Evolutionary conservation across 1,139 yeast genomes (phyloP).

Genomic region (Suhomyces coccinellae): DNA sequence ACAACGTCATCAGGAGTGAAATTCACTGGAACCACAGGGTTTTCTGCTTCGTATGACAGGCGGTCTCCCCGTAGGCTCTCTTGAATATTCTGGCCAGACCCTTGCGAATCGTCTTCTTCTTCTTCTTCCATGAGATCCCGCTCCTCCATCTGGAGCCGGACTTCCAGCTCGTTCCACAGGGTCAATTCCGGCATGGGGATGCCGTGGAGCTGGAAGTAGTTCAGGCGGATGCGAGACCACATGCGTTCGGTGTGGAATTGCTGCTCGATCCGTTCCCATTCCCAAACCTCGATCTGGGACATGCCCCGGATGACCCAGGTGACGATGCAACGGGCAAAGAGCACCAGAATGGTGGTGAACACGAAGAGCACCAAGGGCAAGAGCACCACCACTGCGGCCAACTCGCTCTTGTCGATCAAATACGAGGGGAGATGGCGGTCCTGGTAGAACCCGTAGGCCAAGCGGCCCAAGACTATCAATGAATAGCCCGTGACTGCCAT

Average conservation of each 20-base stretch:
- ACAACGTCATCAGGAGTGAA: slow-evolving; percentile 58
- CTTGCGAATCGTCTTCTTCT: no score
- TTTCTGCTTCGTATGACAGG: background rate
- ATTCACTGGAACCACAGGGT: slow-evolving; percentile 20
- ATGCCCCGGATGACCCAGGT: slow-evolving; percentile 65
- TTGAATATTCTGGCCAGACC: no score
- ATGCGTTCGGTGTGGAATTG: slow-evolving; percentile 56
- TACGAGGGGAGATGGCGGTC: slow-evolving; percentile 61
- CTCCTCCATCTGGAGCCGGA: slow-evolving; percentile 21
- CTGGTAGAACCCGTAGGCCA: slow-evolving; percentile 49
- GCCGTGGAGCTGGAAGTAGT: slow-evolving; percentile 45
- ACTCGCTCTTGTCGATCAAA: slow-evolving; percentile 52
- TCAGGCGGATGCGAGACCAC: slow-evolving; percentile 51
- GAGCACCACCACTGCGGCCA: slow-evolving; percentile 57
- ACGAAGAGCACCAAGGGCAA: slow-evolving; percentile 62
- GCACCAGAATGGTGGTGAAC: slow-evolving; percentile 53
- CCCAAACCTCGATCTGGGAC: slow-evolving; percentile 95
- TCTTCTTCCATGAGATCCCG: background rate
- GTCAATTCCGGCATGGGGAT: slow-evolving; percentile 46
- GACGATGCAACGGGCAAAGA: slow-evolving; percentile 61
- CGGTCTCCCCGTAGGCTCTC: no score
- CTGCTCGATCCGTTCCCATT: slow-evolving; percentile 73
- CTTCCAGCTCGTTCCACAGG: slow-evolving; percentile 43
- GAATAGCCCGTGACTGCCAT: slow-evolving; percentile 55
- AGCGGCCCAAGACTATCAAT: slow-evolving; percentile 39